Conservation (phyloP, 164 flowering plant genomes). For the Stephania japonica region DNA sequence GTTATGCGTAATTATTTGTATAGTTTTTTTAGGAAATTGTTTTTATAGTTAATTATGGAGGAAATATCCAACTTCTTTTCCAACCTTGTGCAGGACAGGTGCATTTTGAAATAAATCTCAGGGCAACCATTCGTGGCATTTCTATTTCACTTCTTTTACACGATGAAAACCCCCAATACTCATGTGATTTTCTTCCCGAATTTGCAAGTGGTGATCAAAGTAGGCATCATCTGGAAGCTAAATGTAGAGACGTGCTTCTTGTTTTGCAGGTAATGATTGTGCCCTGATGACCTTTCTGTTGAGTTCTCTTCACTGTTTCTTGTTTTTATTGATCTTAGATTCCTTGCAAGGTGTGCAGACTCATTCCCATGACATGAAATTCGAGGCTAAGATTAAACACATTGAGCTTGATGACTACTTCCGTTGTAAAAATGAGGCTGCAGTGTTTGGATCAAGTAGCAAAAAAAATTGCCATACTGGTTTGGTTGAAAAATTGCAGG, state of each 20-base stretch:
- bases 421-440: conserved; percentile 15
- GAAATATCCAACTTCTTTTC: background rate
- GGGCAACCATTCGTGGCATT: conserved; percentile 52
- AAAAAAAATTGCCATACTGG: conserved; percentile 17
- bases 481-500: conserved; percentile 45
- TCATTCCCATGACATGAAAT: conserved; percentile 48
- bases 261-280: conserved; percentile 56
- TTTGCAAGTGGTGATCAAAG: conserved; percentile 17
- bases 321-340: conserved; percentile 18
- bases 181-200: conserved; percentile 17
- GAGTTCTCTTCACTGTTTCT: background rate
- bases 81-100: conserved; percentile 58
- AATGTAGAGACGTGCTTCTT: conserved; percentile 39
- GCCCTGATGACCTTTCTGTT: conserved; percentile 5
- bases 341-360: conserved; percentile 62
- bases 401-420: conserved; percentile 58
- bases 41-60: background rate
- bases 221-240: conserved; percentile 47
- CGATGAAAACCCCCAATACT: conserved; percentile 42
- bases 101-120: conserved; percentile 65
- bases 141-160: conserved; percentile 52
- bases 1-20: background rate
- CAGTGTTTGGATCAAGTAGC: conserved; percentile 12
- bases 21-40: too few relatives aligned
- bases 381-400: conserved; percentile 52